Evolutionary conservation across 371 early-diverging fungal species (phyloP), one percentile per base, ranked within the genome.

Genomic region (Massospora cicadina): DNA sequence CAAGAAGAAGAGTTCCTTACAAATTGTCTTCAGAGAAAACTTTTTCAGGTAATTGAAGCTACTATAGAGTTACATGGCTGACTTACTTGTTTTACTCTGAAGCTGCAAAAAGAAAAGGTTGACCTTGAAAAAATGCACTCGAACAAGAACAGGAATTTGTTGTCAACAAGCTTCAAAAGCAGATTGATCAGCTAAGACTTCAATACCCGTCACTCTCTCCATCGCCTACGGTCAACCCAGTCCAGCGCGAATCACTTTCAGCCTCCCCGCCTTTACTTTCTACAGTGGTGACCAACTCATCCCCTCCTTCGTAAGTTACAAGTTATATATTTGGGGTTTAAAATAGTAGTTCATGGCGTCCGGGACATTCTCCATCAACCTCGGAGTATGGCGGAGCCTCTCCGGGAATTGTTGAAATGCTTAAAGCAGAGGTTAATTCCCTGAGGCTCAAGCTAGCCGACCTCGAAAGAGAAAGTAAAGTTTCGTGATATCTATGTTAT

Each of bases 61-160:
- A 23, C 58, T 33, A 60, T 21, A 21, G 1, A 7, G 0, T 43
- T 63, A n/a, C 12, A 31, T 27, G 43, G 25, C 29, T n/a, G 54
- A 24, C 2, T 30, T 23, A 33, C 26, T 17, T 65, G n/a, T 21
- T 2, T 63, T 21, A 55, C 25, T 27, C 62, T 43, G 2, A 55
- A 76, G 74, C 76, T 89, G 60, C 85, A 88, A 70, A 81, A 83
- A 68, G 90, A 89, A 69, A 89, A 89, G 71, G 76, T 87, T 65
- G 84, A 87, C 60, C 74, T 89, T 74, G 90, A 89, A 62, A n/a
- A n/a, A 86, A 81, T 66, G 82, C 85, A 2, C 71, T 89, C 66
- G 90, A 89, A 65, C 88, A 85, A 69, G 89, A 89, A 64, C 90
- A 89, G 69, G 90, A 89, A 72, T 83, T 80, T 62, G 79, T 89